Conservation (phyloP, 257 asterid species). For the Forsythia viridissima region DNA sequence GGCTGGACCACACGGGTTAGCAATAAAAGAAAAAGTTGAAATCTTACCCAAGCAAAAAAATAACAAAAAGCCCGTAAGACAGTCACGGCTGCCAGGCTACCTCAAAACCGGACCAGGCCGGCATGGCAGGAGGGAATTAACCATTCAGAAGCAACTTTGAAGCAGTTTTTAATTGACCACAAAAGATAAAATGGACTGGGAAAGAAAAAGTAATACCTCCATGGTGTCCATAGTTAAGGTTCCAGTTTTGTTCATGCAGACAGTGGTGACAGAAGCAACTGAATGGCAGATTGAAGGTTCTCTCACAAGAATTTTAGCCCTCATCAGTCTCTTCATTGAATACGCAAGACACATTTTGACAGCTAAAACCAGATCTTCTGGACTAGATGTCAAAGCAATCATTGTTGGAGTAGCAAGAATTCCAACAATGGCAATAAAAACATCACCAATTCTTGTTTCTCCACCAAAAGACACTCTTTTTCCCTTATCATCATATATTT, state of each 20-base stretch:
- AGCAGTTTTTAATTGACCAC: not conserved
- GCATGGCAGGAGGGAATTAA: too few relatives aligned
- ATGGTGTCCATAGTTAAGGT: slow-evolving; percentile 17
- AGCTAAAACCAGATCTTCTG: slow-evolving; percentile 22
- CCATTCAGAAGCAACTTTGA: too few relatives aligned
- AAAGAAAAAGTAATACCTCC: slow-evolving; percentile 19
- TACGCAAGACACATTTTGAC: slow-evolving; percentile 18
- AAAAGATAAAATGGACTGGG: not conserved
- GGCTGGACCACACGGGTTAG: too few relatives aligned
- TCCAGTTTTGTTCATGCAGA: slow-evolving; percentile 32
- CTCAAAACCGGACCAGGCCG: not conserved
- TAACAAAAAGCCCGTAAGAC: too few relatives aligned
- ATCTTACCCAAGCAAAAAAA: not conserved
- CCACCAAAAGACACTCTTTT: slow-evolving; percentile 1
- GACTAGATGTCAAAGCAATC: slow-evolving; percentile 26
- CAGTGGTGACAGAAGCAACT: slow-evolving; percentile 25
- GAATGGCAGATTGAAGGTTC: slow-evolving; percentile 21
- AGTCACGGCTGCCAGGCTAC: slow-evolving; percentile 1
- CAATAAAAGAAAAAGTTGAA: too few relatives aligned
- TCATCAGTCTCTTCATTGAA: slow-evolving; percentile 26
- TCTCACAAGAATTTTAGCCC: slow-evolving; percentile 7
- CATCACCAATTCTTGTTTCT: slow-evolving; percentile 3
- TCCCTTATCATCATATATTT: not conserved
- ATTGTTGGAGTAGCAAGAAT: slow-evolving; percentile 19
- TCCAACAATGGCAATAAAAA: slow-evolving; percentile 15